Conservation (phyloP, 1,284 basidiomycete species). For the Dichomitus squalens region DNA sequence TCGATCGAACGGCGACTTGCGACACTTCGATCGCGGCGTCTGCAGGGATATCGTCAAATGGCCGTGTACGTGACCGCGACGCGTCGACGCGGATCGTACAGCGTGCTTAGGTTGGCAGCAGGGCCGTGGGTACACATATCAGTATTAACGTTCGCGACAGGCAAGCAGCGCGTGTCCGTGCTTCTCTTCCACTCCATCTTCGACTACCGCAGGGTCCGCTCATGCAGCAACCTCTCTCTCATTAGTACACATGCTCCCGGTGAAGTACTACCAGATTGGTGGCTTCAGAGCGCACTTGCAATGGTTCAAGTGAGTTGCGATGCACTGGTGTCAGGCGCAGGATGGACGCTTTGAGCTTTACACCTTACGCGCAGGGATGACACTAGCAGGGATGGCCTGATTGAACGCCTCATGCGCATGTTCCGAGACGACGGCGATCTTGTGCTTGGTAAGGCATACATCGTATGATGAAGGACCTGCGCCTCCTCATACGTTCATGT, state of each 20-base stretch:
- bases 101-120: background rate
- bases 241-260: constrained; percentile 11
- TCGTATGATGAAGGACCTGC: background rate
- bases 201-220: background rate
- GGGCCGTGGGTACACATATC: background rate
- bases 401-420: background rate
- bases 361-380: constrained; percentile 6
- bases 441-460: constrained; percentile 22
- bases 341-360: background rate
- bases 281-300: constrained; percentile 32
- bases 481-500: background rate
- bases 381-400: constrained; percentile 13
- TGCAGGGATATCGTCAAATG: background rate
- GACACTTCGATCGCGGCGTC: background rate
- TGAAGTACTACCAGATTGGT: constrained; percentile 35
- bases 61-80: background rate
- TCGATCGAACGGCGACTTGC: too few relatives aligned
- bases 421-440: constrained; percentile 12
- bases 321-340: background rate
- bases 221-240: background rate
- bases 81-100: background rate
- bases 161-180: background rate
- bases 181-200: background rate
- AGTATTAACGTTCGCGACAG: too few relatives aligned
- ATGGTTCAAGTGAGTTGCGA: constrained; percentile 25